Conservation (phyloP, 495 filamentous ascomycete genomes). For the Parachaetomium inaequale region DNA sequence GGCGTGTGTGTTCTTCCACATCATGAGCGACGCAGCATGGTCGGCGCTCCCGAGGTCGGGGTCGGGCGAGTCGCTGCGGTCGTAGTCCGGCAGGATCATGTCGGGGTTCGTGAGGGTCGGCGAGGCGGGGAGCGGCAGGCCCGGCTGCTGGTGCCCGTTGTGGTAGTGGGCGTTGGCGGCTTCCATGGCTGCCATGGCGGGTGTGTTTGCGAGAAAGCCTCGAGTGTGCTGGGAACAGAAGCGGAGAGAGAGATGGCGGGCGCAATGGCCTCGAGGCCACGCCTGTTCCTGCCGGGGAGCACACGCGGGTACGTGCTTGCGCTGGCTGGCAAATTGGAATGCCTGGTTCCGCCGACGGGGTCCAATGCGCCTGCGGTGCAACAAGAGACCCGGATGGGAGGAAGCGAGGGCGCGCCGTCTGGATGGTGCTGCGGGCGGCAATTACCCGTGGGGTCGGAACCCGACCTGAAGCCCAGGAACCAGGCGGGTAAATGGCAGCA, state of each 20-base stretch:
- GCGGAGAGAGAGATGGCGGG: neutral
- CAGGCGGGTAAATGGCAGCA: neutral
- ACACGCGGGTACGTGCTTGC: conserved; percentile 10
- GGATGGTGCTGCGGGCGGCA: conserved; percentile 15
- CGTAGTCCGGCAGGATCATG: conserved; percentile 77
- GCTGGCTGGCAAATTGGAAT: conserved; percentile 6
- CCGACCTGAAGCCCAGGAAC: neutral
- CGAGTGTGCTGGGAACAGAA: neutral
- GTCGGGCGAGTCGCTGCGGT: conserved; percentile 50
- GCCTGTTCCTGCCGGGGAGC: conserved; percentile 4
- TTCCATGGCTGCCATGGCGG: conserved; percentile 36
- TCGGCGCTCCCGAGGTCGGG: conserved; percentile 32
- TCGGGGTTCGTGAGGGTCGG: conserved; percentile 90
- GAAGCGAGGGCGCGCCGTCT: conserved; percentile 17
- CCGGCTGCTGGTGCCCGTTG: conserved; percentile 31
- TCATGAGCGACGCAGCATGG: conserved; percentile 38
- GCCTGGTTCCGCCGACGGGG: conserved; percentile 1
- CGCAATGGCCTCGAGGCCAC: conserved; percentile 7
- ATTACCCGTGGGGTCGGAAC: conserved; percentile 19
- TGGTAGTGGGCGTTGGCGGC: conserved; percentile 31
- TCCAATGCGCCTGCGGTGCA: conserved; percentile 20
- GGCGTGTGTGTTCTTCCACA: conserved; percentile 45
- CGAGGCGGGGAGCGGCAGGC: conserved; percentile 53
- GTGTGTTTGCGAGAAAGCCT: neutral
- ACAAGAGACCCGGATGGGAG: conserved; percentile 18